These are phyloP conservation scores for Xylariaceae sp. DNA, from an alignment of 2,329 filamentous ascomycete species.

Conservation along the genomic window DNA sequence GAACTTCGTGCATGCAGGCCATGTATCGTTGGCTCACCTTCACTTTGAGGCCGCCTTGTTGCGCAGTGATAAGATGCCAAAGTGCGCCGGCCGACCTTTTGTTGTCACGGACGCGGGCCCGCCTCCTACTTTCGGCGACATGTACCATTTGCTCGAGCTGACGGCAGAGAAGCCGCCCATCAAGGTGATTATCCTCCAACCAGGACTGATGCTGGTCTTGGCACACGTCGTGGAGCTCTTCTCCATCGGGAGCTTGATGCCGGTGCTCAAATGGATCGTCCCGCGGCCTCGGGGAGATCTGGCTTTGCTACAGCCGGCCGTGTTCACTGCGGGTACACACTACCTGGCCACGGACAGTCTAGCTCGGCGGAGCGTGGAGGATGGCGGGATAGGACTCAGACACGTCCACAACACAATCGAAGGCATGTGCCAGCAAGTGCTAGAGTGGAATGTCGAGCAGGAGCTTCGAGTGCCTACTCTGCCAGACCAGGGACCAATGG, in stretches of 20 bases:
- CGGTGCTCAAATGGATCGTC: conserved; percentile 14
- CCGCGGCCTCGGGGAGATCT: conserved; percentile 25
- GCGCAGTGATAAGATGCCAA: conserved; percentile 23
- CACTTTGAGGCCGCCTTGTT: conserved; percentile 44
- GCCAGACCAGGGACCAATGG: background rate
- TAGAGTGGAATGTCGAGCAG: conserved; percentile 31
- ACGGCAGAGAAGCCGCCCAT: conserved; percentile 24
- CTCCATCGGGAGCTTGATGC: conserved; percentile 21
- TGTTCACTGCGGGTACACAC: conserved; percentile 29
- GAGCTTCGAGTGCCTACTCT: background rate
- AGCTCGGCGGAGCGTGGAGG: conserved; percentile 28
- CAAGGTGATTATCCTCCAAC: conserved; percentile 24
- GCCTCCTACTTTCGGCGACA: conserved; percentile 31
- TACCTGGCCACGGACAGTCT: conserved; percentile 29
- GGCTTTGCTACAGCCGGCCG: conserved; percentile 32
- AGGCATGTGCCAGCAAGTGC: conserved; percentile 32
- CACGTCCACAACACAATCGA: conserved; percentile 31
- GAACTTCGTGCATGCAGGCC: conserved; percentile 41
- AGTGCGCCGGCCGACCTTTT: conserved; percentile 38
- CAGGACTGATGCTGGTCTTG: conserved; percentile 29
- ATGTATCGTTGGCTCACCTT: conserved; percentile 47
- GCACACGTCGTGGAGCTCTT: conserved; percentile 31
- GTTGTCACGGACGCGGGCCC: conserved; percentile 43
- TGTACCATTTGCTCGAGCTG: conserved; percentile 27
- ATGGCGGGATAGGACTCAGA: conserved; percentile 35